Evolutionary conservation across 176 grass and related monocot species (phyloP), one percentile per base, ranked within the genome.

Genomic region (Eremochloa ophiuroides): DNA sequence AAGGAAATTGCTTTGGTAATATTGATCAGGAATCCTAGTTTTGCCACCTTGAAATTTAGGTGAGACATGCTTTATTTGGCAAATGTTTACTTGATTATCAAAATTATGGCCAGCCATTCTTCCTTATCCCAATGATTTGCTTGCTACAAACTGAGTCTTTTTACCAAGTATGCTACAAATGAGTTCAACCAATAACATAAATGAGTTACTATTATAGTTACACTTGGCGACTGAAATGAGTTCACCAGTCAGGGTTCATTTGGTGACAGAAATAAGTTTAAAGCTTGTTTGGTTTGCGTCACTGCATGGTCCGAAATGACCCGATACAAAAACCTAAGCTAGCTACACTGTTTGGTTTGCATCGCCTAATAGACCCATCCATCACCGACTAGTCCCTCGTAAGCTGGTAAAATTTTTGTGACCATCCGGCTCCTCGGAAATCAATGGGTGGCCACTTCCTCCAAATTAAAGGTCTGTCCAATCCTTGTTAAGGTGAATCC

Each of bases 41-140:
- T 75, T n/a, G 60, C 47, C 67, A 78, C 27, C 37, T 72, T 8
- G 82, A 71, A 70, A 16, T 83, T 27, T 37, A 25, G 28, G 33
- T 22, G 22, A 38, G 30, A n/a, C 11, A 33, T 46, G 16, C 40
- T 80, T 79, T 79, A 38, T 74, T 80, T 50, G 39, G 75, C 48
- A 84, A 74, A 15, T 44, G 17, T 74, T 67, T 84, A 40, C 33
- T 83, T 78, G 60, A 39, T 88, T 26, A 62, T 41, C 7, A 84
- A 15, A 79, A 60, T 73, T 37, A 10, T 83, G 66, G 22, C 23
- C 28, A 17, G 1, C 37, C 50, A 41, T 39, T 48, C 61, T 58
- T 75, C 33, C 62, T 61, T 80, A 62, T 42, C 17, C 1, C 23
- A 17, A 79, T 74, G 75, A 48, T 55, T 65, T 7, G 3, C 11